phyloP scores from a whole-genome alignment of 257 asterid species.

The Plantago elongata region DNA sequence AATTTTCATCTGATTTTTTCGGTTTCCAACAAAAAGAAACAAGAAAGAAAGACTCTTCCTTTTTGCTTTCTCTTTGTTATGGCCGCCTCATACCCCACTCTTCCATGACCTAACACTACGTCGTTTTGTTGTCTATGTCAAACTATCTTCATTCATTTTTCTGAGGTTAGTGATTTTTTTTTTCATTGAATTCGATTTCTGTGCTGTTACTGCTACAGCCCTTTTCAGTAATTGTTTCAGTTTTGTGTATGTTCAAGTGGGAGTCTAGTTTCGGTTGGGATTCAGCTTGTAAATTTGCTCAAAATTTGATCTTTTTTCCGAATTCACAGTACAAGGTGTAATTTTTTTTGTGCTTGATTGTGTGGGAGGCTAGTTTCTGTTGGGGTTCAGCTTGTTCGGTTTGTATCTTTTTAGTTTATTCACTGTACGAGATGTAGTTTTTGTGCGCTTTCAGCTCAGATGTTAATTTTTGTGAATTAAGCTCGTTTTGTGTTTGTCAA shows the following conservation, averaged over 20 bases:
- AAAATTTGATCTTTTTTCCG: not conserved
- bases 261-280: not conserved
- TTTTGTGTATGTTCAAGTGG: not conserved
- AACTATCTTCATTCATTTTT: not conserved
- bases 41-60: not conserved
- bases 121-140: constrained; percentile 5
- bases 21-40: constrained; percentile 23
- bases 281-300: not conserved
- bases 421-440: not conserved
- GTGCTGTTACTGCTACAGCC: too few relatives aligned
- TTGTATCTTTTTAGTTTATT: not conserved
- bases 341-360: not conserved
- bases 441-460: not conserved
- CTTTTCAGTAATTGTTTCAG: too few relatives aligned
- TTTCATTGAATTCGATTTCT: not conserved
- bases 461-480: not conserved
- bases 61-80: constrained; percentile 25
- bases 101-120: not conserved
- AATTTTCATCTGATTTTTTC: constrained; percentile 10
- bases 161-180: constrained; percentile 7
- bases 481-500: not conserved
- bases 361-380: not conserved
- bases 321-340: not conserved
- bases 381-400: not conserved
- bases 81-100: constrained; percentile 56